phyloP scores from a whole-genome alignment of 2,329 filamentous ascomycete genomes.

The Ophiostoma ips region DNA sequence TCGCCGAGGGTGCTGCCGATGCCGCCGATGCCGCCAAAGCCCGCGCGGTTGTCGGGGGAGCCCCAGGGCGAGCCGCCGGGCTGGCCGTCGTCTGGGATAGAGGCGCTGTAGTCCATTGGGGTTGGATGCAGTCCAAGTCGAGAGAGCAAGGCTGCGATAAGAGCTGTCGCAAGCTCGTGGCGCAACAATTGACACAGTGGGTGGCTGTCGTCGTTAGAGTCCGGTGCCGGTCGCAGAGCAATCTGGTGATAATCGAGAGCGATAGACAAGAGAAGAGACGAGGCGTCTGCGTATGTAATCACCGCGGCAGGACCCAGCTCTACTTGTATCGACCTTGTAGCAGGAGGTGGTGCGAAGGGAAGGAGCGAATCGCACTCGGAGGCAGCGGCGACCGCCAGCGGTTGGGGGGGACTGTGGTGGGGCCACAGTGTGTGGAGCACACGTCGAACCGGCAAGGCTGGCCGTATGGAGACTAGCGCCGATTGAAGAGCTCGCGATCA shows the following conservation, averaged over 20 bases:
- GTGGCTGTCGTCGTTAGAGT: too few species aligned
- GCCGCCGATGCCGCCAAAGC: slow-evolving; percentile 22
- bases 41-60: slow-evolving; percentile 31
- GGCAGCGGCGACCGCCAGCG: slow-evolving; percentile 1
- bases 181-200: not conserved
- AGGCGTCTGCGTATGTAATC: too few species aligned
- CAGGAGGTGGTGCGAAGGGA: not conserved
- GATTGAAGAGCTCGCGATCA: not conserved
- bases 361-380: slow-evolving; percentile 3
- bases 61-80: slow-evolving; percentile 42
- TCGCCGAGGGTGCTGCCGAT: slow-evolving; percentile 26
- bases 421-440: not conserved
- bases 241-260: too few species aligned
- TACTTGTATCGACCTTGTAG: too few species aligned
- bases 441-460: not conserved
- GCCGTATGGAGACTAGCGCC: slow-evolving; percentile 3
- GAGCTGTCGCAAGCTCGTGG: too few species aligned
- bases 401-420: slow-evolving; percentile 3
- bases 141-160: too few species aligned
- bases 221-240: too few species aligned
- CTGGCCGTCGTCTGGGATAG: slow-evolving; percentile 41
- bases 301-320: not conserved
- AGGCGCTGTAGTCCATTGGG: slow-evolving; percentile 45
- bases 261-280: too few species aligned
- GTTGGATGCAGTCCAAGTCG: not conserved